phyloP scores from a whole-genome alignment of 345 rosid species.

The Eucalyptus regnans region DNA sequence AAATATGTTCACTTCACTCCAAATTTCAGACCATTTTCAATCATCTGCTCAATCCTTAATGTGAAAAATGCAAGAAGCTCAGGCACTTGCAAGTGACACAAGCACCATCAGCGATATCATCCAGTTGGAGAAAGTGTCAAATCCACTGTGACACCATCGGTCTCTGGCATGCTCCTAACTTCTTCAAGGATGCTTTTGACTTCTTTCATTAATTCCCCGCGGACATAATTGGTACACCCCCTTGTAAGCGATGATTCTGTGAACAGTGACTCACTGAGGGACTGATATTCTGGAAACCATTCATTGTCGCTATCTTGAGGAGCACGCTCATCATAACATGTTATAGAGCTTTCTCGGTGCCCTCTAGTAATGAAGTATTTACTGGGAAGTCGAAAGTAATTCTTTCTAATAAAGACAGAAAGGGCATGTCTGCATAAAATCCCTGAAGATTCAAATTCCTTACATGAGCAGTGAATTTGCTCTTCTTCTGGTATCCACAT shows the following conservation, averaged over 20 bases:
- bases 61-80: slow-evolving; percentile 26
- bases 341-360: slow-evolving; percentile 31
- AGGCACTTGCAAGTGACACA: background rate
- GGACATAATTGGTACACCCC: slow-evolving; percentile 44
- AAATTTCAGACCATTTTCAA: background rate
- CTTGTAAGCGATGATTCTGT: slow-evolving; percentile 52
- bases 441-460: slow-evolving; percentile 84
- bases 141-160: slow-evolving; percentile 14
- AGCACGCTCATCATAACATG: slow-evolving; percentile 25
- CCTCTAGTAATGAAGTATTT: slow-evolving; percentile 66
- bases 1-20: background rate
- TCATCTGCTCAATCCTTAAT: background rate
- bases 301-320: slow-evolving; percentile 29
- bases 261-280: slow-evolving; percentile 46
- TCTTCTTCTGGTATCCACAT: slow-evolving; percentile 67
- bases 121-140: slow-evolving; percentile 18
- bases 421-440: slow-evolving; percentile 73
- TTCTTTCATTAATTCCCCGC: slow-evolving; percentile 40
- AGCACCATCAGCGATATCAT: background rate
- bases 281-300: slow-evolving; percentile 53
- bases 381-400: slow-evolving; percentile 72
- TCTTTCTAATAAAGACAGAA: slow-evolving; percentile 51
- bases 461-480: slow-evolving; percentile 84
- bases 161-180: slow-evolving; percentile 40
- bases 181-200: slow-evolving; percentile 31